These are phyloP conservation scores for Aspergillus homomorphus DNA, from an alignment of 495 filamentous ascomycete species.

Conservation along the genomic window DNA sequence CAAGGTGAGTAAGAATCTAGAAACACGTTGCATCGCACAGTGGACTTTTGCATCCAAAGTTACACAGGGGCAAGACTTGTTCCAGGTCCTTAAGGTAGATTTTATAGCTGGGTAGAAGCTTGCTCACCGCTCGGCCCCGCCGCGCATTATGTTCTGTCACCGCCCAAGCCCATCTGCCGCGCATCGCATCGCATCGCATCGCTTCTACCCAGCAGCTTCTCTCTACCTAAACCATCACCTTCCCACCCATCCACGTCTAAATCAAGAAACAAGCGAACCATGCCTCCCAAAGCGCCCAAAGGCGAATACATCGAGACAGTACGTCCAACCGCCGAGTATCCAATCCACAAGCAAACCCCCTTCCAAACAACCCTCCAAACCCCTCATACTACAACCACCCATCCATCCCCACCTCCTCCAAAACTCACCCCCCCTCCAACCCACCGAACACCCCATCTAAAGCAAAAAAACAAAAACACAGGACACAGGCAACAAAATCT, in stretches of 20 bases:
- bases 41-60: no score
- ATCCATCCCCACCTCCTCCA: background rate
- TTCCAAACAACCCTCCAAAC: no score
- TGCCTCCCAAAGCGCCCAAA: slow-evolving; percentile 74
- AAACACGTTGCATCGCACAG: no score
- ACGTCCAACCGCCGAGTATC: no score
- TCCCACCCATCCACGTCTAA: no score
- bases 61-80: no score
- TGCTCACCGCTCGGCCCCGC: no score
- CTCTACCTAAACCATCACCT: background rate
- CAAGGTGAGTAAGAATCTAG: no score
- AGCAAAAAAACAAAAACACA: slow-evolving; percentile 29
- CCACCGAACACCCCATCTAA: background rate
- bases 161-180: background rate
- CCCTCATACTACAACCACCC: background rate
- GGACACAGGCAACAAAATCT: slow-evolving; percentile 99
- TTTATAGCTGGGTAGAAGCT: no score
- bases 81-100: no score
- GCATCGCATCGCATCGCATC: background rate
- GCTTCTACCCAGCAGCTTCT: background rate
- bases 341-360: no score
- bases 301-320: slow-evolving; percentile 98
- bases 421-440: slow-evolving; percentile 5
- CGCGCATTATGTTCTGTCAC: no score
- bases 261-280: slow-evolving; percentile 32